Conservation (phyloP, 352 stramenopile genomes). For the Globisporangium spinosum region DNA sequence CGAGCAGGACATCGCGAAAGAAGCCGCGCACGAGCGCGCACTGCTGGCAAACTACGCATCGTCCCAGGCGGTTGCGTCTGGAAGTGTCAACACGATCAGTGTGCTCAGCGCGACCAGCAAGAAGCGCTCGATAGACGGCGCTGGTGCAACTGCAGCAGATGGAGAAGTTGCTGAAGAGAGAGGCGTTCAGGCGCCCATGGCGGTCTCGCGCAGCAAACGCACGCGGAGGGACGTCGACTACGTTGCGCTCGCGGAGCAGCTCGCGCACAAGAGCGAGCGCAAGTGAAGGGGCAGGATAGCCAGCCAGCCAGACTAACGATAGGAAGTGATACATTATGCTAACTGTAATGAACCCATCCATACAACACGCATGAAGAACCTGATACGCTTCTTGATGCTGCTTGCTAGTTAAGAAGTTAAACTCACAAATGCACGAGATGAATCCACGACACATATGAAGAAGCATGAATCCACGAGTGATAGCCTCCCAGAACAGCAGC, state of each 20-base stretch:
- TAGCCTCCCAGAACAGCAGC: no score
- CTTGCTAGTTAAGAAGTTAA: no score
- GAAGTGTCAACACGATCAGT: conserved; percentile 20
- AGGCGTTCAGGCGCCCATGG: conserved; percentile 9
- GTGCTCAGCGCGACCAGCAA: conserved; percentile 23
- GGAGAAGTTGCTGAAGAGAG: neutral
- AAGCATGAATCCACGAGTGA: no score
- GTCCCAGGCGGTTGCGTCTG: neutral
- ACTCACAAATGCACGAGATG: no score
- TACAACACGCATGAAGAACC: no score
- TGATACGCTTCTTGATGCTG: no score
- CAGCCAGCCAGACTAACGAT: neutral
- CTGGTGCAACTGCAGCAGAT: neutral
- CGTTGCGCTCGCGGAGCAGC: conserved; percentile 53
- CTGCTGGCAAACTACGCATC: conserved; percentile 49
- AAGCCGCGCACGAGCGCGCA: conserved; percentile 43
- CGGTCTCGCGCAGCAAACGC: conserved; percentile 38
- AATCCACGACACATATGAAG: no score
- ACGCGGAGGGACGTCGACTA: conserved; percentile 62
- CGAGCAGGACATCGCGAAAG: conserved; percentile 40
- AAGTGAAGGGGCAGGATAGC: conserved; percentile 4
- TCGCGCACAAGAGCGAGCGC: conserved; percentile 27
- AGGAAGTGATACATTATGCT: no score
- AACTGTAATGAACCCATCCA: no score
- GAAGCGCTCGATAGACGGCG: conserved; percentile 25